Percentiles rank a stretch among this genome's conserved stretches.
Evolutionary conservation across 768 basidiomycete genomes (phyloP).

Genomic region (Russula brevipes): DNA sequence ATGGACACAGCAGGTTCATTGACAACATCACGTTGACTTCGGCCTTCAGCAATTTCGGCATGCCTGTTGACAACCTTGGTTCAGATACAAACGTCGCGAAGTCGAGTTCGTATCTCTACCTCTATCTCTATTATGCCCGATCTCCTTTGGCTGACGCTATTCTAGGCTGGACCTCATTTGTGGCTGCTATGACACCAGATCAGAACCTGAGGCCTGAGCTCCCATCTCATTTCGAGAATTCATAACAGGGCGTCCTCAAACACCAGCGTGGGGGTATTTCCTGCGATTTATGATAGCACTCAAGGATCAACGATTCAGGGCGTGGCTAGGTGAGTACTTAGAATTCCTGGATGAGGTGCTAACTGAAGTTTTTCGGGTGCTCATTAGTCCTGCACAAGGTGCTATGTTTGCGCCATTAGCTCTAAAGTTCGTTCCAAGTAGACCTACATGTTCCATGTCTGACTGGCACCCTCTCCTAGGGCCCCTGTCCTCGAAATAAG

Average conservation of each 20-base stretch:
- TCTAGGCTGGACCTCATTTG: constrained; percentile 15
- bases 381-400: constrained; percentile 25
- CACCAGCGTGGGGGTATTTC: background rate
- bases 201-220: background rate
- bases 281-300: background rate
- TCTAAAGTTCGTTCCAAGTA: too few relatives aligned
- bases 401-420: constrained; percentile 28
- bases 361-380: background rate
- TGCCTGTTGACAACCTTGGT: constrained; percentile 10
- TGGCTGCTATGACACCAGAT: constrained; percentile 14
- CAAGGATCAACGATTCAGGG: constrained; percentile 3
- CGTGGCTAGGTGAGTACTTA: too few relatives aligned
- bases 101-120: constrained; percentile 6
- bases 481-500: too few relatives aligned
- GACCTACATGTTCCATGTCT: too few relatives aligned
- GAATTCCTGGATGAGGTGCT: background rate
- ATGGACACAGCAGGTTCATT: constrained; percentile 9
- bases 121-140: background rate
- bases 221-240: constrained; percentile 11
- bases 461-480: too few relatives aligned
- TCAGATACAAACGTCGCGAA: background rate
- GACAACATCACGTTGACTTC: background rate
- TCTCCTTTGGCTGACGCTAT: background rate
- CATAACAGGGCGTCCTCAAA: too few relatives aligned
- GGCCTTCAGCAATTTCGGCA: constrained; percentile 1